Evolutionary conservation across 345 rosid genomes (phyloP), one percentile per base, ranked within the genome.

Genomic region (Sisymbrium altissimum): DNA sequence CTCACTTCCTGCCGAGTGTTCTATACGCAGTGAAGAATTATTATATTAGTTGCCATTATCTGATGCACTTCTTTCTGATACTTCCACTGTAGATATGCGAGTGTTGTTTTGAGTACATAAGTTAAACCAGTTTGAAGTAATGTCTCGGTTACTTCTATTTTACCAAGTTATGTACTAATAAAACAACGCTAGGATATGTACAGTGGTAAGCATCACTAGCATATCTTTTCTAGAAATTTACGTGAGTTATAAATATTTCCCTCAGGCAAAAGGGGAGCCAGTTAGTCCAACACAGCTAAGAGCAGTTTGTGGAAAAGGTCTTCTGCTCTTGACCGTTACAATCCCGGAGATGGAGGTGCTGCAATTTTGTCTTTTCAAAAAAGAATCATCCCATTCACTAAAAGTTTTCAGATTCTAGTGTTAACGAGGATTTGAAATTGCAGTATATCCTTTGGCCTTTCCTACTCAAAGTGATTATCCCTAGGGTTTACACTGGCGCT

Each of bases 371-470:
- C 49, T 43, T 67, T 73, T 27, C 7, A 58, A 33, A 54, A 45
- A 38, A 21, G 64, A 36, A 40, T 2, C 30, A 29, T 81, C 48
- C 32, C 41, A 50, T 29, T 52, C 6, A 44, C 53, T 13, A 12
- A 40, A 32, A 50, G 1, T 5, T 36, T 32, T 56, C 60, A 55
- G 61, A 29, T 64, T 19, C 58, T 66, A 58, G 49, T 50, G 64
- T 56, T 64, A 48, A 50, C 18, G 30, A 40, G 21, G 58, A 65
- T 57, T 32, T 77, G 63, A 59, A 77, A 71, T 40, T 80, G 83
- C 97, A 94, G 98, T 92, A 87, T 55, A 79, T 89, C 48, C 97
- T 94, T 75, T 94, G 98, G 98, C 98, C 97, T 30, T 91, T 91
- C 83, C 87, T 94, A 36, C 75, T 94, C 81, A 91, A 87, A 84